Evolutionary conservation across 2,329 filamentous ascomycete genomes (phyloP).

Genomic region (Alternaria infectoria): DNA sequence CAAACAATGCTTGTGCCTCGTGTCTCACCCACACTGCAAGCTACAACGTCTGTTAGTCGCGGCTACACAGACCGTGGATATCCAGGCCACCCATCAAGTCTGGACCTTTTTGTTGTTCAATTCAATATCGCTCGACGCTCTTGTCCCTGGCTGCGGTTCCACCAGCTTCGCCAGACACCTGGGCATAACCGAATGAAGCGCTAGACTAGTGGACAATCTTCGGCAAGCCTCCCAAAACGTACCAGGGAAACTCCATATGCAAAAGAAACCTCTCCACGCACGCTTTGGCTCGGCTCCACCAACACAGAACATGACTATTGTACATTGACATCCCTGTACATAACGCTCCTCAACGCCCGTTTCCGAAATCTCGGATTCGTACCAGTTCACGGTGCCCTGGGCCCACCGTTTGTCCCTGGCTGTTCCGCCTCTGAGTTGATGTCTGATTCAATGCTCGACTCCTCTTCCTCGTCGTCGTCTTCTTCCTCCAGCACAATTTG

Average conservation of each 20-base stretch:
- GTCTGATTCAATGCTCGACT: conserved; percentile 42
- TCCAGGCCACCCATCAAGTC: neutral
- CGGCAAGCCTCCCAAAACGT: conserved; percentile 10
- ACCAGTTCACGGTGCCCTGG: conserved; percentile 21
- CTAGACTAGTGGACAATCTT: conserved; percentile 7
- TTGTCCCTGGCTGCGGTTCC: conserved; percentile 8
- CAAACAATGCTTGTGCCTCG: neutral
- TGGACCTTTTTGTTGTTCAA: neutral
- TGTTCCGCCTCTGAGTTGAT: conserved; percentile 40
- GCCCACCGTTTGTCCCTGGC: conserved; percentile 21
- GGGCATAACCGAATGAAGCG: conserved; percentile 13
- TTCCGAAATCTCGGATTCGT: conserved; percentile 8
- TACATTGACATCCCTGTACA: conserved; percentile 13
- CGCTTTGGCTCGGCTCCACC: conserved; percentile 16
- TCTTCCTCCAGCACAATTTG: conserved; percentile 83
- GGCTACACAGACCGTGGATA: neutral
- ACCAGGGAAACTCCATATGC: conserved; percentile 30
- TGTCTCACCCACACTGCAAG: neutral
- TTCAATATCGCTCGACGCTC: neutral
- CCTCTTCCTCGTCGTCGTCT: conserved; percentile 41
- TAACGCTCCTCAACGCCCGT: conserved; percentile 23
- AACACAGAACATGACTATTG: conserved; percentile 7
- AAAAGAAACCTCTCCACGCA: conserved; percentile 23
- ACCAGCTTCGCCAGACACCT: conserved; percentile 16
- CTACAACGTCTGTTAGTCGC: neutral